Evolutionary conservation across 768 basidiomycete genomes (phyloP), one percentile per base, ranked within the genome.

Genomic region (Russula sp.): DNA sequence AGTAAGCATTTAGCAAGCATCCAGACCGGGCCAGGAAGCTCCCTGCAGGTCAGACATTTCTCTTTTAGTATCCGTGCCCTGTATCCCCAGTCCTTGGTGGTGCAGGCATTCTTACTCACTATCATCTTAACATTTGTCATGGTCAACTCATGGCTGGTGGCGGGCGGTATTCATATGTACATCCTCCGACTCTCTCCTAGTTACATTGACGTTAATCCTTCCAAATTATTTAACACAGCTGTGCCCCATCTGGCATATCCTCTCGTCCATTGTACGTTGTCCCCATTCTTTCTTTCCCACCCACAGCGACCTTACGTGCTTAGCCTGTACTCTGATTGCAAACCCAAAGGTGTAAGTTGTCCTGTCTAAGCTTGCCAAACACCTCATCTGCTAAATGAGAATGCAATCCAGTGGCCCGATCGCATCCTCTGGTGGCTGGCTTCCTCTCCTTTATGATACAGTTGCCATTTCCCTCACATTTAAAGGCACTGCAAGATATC

Each of bases 131-230:
- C 34, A 2, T 79, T 81, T 70, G 73, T 79, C 20, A 70, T 66
- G 3, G 69, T 81, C 64, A 84, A 82, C 61, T 74, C 75, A 0
- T 86, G 79, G 80, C 71, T 87, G n/a, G 72, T 87, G 22, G 75
- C 76, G 34, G 64, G 71, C 18, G 84, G 77, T 0, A 64, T 76
- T 73, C 73, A 85, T 86, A 63, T 13, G 82, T 69, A 43, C 29
- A 16, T 32, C 6, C n/a, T n/a, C n/a, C n/a, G n/a, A n/a, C n/a
- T n/a, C n/a, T n/a, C 29, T 38, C 1, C 36, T 35, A 13, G 11
- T 14, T n/a, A 60, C 57, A 18, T 36, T 14, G 3, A 52, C 22
- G 59, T n/a, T n/a, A n/a, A n/a, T n/a, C n/a, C 60, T 9, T 18
- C 14, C n/a, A n/a, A 10, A 20, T 16, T 2, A 49, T 29, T 29